A percentile compares a stretch with the other conserved stretches of the same genome.
Conservation (phyloP, 306 rosid species). For the Ochetophila trinervis region DNA sequence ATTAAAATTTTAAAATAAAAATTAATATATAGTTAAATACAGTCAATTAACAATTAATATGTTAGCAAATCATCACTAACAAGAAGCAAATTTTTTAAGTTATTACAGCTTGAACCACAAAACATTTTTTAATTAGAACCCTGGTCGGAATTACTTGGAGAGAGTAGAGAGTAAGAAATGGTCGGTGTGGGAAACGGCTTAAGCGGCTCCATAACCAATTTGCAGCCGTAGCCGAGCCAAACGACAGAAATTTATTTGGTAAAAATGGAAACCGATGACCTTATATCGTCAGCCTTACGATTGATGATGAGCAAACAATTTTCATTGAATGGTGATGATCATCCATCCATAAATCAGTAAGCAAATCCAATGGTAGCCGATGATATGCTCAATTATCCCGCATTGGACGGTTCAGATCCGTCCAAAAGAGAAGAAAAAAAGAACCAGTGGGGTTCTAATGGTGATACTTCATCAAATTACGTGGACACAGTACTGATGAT, state of each 20-base stretch:
- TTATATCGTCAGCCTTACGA: conserved; percentile 37
- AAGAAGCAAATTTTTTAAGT: no score
- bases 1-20: no score
- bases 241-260: neutral
- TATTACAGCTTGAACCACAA: no score
- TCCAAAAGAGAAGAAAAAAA: neutral
- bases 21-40: no score
- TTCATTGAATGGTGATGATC: neutral
- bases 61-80: no score
- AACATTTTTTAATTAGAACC: no score
- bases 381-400: conserved; percentile 15
- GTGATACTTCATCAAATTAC: neutral
- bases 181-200: neutral
- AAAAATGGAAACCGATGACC: conserved; percentile 4
- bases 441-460: conserved; percentile 3
- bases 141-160: no score
- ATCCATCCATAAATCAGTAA: neutral
- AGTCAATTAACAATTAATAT: no score
- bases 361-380: conserved; percentile 5
- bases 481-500: conserved; percentile 17
- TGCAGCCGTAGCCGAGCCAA: neutral
- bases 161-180: no score
- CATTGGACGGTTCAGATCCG: conserved; percentile 22
- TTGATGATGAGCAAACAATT: neutral
- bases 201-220: neutral